These are phyloP conservation scores for Heliosperma pusillum DNA, from an alignment of 148 eudicot species.

Conservation along the genomic window DNA sequence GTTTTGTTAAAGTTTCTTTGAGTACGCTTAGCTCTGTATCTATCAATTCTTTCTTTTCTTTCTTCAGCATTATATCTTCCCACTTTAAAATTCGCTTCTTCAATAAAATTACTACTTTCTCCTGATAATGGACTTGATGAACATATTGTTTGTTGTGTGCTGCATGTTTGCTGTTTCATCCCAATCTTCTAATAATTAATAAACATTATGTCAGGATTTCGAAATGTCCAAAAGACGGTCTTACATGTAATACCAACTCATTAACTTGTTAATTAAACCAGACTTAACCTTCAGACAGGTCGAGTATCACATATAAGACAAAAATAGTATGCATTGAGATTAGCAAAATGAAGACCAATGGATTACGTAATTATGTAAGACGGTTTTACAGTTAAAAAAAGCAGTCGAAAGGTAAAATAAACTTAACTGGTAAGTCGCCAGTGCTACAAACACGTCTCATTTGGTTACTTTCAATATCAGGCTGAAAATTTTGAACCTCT, in stretches of 20 bases:
- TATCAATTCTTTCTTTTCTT: constrained; percentile 74
- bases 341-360: not conserved
- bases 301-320: too few species aligned
- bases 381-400: not conserved
- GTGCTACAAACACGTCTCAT: constrained; percentile 83
- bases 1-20: constrained; percentile 90
- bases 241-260: too few species aligned
- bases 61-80: constrained; percentile 81
- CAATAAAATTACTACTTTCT: constrained; percentile 43
- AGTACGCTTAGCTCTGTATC: constrained; percentile 84
- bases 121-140: constrained; percentile 48
- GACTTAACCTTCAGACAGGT: too few species aligned
- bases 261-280: too few species aligned
- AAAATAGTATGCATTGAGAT: not conserved
- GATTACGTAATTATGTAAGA: not conserved
- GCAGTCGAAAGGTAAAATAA: not conserved
- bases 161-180: constrained; percentile 9
- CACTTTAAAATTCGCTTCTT: constrained; percentile 70
- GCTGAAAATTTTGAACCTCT: constrained; percentile 25
- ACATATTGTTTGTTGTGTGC: constrained; percentile 18
- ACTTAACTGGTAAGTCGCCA: constrained; percentile 81
- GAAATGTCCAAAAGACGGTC: too few species aligned
- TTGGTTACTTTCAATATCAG: constrained; percentile 34
- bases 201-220: not conserved
- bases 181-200: constrained; percentile 19